phyloP scores from a whole-genome alignment of 495 filamentous ascomycete species.

The Evernia prunastri region DNA sequence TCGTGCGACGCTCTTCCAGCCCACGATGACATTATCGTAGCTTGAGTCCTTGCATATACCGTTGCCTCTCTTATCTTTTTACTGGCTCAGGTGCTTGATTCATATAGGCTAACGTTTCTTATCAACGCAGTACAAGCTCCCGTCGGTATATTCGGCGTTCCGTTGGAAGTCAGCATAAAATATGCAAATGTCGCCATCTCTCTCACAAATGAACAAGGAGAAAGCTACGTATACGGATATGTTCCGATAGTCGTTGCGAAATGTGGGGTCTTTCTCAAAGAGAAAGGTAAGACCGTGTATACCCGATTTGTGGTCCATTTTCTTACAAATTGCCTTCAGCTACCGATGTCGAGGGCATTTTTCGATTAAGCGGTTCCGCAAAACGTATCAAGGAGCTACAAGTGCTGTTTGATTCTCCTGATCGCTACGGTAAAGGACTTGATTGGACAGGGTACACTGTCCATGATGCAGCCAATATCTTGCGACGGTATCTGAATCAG shows the following conservation, averaged over 20 bases:
- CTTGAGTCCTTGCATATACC: background rate
- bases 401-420: conserved; percentile 85
- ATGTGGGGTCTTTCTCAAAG: conserved; percentile 95
- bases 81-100: background rate
- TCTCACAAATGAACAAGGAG: conserved; percentile 78
- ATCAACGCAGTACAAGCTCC: conserved; percentile 23
- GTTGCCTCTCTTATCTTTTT: background rate
- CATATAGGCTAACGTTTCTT: conserved; percentile 3
- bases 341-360: conserved; percentile 94
- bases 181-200: conserved; percentile 99
- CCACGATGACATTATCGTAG: too few species aligned
- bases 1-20: background rate
- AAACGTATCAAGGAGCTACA: conserved; percentile 97
- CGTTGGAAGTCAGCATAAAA: conserved; percentile 86
- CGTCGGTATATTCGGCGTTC: conserved; percentile 84
- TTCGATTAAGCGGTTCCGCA: conserved; percentile 91
- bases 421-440: conserved; percentile 91
- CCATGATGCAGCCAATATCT: conserved; percentile 95
- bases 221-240: conserved; percentile 97
- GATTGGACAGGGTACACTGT: conserved; percentile 98
- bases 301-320: conserved; percentile 1
- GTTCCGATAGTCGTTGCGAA: conserved; percentile 98
- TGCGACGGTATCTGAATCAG: conserved; percentile 90
- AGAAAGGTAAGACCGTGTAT: conserved; percentile 67
- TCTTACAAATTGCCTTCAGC: conserved; percentile 46